These are phyloP conservation scores for Kregervanrija delftensis DNA, from an alignment of 805 yeast species.

Conservation along the genomic window DNA sequence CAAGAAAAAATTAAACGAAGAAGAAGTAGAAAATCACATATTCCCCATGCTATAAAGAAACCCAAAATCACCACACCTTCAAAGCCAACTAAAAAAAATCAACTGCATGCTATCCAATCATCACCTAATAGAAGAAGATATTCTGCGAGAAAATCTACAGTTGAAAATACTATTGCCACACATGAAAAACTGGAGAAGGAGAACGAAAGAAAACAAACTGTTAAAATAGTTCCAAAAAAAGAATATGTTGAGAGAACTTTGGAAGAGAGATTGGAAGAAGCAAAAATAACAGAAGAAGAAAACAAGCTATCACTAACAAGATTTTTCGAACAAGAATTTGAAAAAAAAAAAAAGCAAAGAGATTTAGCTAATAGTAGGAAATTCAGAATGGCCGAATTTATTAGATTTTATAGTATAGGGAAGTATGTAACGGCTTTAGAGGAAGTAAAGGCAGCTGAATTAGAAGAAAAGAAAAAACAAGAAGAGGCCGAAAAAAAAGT, in stretches of 20 bases:
- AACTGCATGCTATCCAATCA: neutral
- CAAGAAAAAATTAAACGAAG: conserved; percentile 20
- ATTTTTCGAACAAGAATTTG: conserved; percentile 80
- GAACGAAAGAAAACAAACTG: conserved; percentile 44
- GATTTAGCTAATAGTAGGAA: conserved; percentile 64
- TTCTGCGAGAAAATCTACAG: conserved; percentile 71
- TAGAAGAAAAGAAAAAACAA: conserved; percentile 26
- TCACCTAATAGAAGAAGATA: conserved; percentile 53
- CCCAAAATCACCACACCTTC: conserved; percentile 2
- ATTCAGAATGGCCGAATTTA: conserved; percentile 49
- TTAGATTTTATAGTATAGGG: conserved; percentile 46
- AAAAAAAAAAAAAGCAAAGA: conserved; percentile 70
- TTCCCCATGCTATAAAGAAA: conserved; percentile 28
- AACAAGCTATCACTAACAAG: conserved; percentile 67
- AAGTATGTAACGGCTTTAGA: conserved; percentile 54
- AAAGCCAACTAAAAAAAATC: conserved; percentile 1
- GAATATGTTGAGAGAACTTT: conserved; percentile 48
- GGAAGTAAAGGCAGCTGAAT: conserved; percentile 44
- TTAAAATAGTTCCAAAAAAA: conserved; percentile 26
- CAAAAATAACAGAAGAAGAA: conserved; percentile 74
- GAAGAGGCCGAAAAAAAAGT: conserved; percentile 34
- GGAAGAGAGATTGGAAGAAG: conserved; percentile 72
- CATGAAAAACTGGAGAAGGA: conserved; percentile 63
- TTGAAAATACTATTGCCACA: conserved; percentile 70
- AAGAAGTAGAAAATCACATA: conserved; percentile 43